These are phyloP conservation scores for Nicotiana tabacum DNA, from an alignment of 257 asterid genomes.

Conservation along the genomic window DNA sequence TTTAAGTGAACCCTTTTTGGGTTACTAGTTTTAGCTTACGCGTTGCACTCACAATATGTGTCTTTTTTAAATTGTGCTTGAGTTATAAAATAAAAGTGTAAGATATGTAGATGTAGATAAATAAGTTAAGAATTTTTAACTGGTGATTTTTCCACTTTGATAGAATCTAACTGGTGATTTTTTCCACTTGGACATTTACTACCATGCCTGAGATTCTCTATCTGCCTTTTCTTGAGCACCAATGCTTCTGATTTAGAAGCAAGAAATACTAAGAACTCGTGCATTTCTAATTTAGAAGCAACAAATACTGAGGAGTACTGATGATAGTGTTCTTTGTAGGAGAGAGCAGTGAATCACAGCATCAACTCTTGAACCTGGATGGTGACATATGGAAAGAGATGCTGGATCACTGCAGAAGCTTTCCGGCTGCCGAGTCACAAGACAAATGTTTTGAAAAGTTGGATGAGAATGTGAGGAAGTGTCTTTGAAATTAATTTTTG, in stretches of 20 bases:
- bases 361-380: slow-evolving; percentile 32
- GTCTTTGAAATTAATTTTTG: not conserved
- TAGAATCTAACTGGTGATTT: too few relatives aligned
- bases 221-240: slow-evolving; percentile 1
- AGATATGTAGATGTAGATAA: too few relatives aligned
- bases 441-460: slow-evolving; percentile 19
- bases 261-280: not conserved
- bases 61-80: too few relatives aligned
- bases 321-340: slow-evolving; percentile 31
- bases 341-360: slow-evolving; percentile 25
- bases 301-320: slow-evolving; percentile 23
- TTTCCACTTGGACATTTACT: not conserved
- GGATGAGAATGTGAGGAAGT: slow-evolving; percentile 33
- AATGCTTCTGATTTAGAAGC: not conserved
- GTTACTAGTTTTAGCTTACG: too few relatives aligned
- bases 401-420: slow-evolving; percentile 38
- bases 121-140: too few relatives aligned
- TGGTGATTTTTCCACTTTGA: too few relatives aligned
- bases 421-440: slow-evolving; percentile 33
- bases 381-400: slow-evolving; percentile 54
- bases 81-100: too few relatives aligned
- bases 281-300: slow-evolving; percentile 7
- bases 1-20: not conserved
- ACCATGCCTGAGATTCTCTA: not conserved
- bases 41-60: too few relatives aligned